Conservation (phyloP, 805 yeast species). For the Zygoascus bituminiphila region DNA sequence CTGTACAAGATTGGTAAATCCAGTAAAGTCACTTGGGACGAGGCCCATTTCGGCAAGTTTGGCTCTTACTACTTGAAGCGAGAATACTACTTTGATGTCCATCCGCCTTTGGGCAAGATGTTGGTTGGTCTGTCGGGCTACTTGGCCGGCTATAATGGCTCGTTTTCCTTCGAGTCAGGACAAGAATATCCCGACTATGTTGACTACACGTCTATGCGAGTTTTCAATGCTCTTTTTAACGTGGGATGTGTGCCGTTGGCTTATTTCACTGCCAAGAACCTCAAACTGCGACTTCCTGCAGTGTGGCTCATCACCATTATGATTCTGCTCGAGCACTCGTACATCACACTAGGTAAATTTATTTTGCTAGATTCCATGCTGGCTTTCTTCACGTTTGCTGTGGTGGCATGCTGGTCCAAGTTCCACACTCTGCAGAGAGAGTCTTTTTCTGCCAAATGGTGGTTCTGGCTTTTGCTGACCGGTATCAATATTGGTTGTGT, state of each 20-base stretch:
- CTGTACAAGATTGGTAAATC: conserved; percentile 64
- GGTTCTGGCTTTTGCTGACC: conserved; percentile 81
- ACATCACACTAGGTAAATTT: conserved; percentile 78
- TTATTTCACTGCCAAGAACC: conserved; percentile 67
- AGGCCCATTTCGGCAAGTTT: conserved; percentile 95
- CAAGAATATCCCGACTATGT: conserved; percentile 63
- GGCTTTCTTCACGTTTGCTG: conserved; percentile 78
- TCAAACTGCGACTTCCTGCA: conserved; percentile 63
- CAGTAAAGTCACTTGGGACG: conserved; percentile 84
- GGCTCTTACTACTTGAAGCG: conserved; percentile 85
- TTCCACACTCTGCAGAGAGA: conserved; percentile 50
- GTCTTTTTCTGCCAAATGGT: conserved; percentile 81
- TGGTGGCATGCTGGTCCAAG: conserved; percentile 63
- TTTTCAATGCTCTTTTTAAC: conserved; percentile 78
- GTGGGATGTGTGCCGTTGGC: conserved; percentile 81
- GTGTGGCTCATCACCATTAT: conserved; percentile 73
- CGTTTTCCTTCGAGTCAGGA: conserved; percentile 85
- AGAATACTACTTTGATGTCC: conserved; percentile 92
- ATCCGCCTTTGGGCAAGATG: conserved; percentile 95
- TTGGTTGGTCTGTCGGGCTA: conserved; percentile 82
- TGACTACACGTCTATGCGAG: conserved; percentile 74
- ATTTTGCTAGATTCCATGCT: conserved; percentile 89
- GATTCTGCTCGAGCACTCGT: conserved; percentile 69
- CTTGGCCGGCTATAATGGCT: conserved; percentile 79
- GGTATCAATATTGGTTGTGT: conserved; percentile 87